phyloP scores from a whole-genome alignment of 2,329 filamentous ascomycete genomes.

The Microdochium trichocladiopsis region DNA sequence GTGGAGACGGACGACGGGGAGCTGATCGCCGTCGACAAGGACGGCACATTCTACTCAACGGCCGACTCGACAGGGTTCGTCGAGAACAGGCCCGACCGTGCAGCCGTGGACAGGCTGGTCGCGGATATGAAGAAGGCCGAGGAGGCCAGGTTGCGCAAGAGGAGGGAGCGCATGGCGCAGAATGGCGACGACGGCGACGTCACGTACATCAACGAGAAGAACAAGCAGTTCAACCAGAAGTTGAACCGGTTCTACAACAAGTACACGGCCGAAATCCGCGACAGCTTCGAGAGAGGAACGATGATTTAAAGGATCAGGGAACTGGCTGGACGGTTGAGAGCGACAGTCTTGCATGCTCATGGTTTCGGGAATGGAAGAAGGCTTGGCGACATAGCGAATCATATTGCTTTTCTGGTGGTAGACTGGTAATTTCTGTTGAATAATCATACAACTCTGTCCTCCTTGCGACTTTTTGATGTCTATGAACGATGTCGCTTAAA shows the following conservation, averaged over 20 bases:
- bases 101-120: constrained; percentile 81
- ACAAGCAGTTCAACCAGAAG: constrained; percentile 99
- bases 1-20: constrained; percentile 95
- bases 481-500: too few species aligned
- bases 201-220: constrained; percentile 99
- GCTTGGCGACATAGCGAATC: not conserved
- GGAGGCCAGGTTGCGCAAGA: constrained; percentile 77
- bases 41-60: constrained; percentile 86
- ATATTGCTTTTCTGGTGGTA: not conserved
- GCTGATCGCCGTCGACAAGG: constrained; percentile 85
- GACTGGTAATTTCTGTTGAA: not conserved
- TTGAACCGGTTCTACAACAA: constrained; percentile 95
- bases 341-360: not conserved
- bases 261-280: constrained; percentile 93
- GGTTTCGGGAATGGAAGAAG: not conserved
- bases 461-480: not conserved
- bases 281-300: constrained; percentile 95
- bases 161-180: constrained; percentile 68
- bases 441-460: not conserved
- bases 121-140: constrained; percentile 83
- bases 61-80: constrained; percentile 75
- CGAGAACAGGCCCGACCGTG: constrained; percentile 80
- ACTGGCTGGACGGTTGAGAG: constrained; percentile 3
- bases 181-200: constrained; percentile 85
- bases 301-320: constrained; percentile 60